Conservation (phyloP, 1,284 basidiomycete species). For the Sporisorium iseilematis-ciliati region DNA sequence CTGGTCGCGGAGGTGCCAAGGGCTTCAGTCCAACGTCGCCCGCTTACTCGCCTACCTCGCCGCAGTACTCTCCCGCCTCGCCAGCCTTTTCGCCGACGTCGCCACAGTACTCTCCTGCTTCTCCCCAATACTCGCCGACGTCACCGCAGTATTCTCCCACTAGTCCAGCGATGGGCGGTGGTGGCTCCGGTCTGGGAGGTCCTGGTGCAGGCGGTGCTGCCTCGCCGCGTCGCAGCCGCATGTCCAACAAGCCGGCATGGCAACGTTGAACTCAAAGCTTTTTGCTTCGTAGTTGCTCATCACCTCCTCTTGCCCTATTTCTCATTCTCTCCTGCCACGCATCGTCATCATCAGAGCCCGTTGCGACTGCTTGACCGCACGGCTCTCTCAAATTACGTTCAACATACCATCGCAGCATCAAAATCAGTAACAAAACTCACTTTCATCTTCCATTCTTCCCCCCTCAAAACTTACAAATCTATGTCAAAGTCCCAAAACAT, state of each 20-base stretch:
- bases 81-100: slow-evolving; percentile 85
- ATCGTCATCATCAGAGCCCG: slow-evolving; percentile 3
- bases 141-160: slow-evolving; percentile 64
- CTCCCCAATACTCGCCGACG: slow-evolving; percentile 66
- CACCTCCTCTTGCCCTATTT: background rate
- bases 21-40: slow-evolving; percentile 57
- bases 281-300: background rate
- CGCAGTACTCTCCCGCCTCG: slow-evolving; percentile 64
- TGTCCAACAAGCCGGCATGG: slow-evolving; percentile 64
- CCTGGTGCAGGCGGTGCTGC: slow-evolving; percentile 52
- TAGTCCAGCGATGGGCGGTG: slow-evolving; percentile 56
- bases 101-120: slow-evolving; percentile 70
- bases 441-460: background rate
- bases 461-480: slow-evolving; percentile 9
- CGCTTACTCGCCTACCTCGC: slow-evolving; percentile 64
- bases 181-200: slow-evolving; percentile 17
- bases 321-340: background rate
- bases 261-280: slow-evolving; percentile 44
- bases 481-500: slow-evolving; percentile 5
- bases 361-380: background rate
- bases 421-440: background rate
- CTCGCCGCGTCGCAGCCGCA: slow-evolving; percentile 61
- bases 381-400: slow-evolving; percentile 11
- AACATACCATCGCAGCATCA: slow-evolving; percentile 13
- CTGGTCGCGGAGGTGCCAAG: slow-evolving; percentile 45